Percentiles rank a stretch among this genome's conserved stretches.
Evolutionary conservation across 2,329 filamentous ascomycete genomes (phyloP).

Genomic region (Apiospora saccharicola): DNA sequence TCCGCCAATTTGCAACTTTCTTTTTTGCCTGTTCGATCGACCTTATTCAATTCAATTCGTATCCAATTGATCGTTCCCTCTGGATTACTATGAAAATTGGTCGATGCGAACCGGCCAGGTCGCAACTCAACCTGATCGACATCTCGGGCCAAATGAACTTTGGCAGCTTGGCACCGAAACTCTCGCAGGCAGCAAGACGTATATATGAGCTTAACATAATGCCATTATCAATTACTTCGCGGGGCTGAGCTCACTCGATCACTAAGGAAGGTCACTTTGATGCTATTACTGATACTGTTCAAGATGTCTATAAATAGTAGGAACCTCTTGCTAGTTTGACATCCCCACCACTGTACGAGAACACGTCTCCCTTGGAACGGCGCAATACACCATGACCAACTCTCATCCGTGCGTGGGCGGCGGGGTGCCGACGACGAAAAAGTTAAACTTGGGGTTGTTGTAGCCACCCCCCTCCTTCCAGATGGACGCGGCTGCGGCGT

Average conservation of each 20-base stretch:
- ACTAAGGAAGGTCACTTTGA: neutral
- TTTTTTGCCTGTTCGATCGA: too few relatives aligned
- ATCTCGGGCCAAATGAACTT: too few relatives aligned
- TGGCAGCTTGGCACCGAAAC: too few relatives aligned
- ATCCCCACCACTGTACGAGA: neutral
- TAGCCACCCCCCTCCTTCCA: slow-evolving; percentile 43
- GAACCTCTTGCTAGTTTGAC: neutral
- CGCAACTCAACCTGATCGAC: too few relatives aligned
- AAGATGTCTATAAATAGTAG: neutral
- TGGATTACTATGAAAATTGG: too few relatives aligned
- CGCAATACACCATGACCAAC: too few relatives aligned
- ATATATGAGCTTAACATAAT: neutral
- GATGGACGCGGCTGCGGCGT: slow-evolving; percentile 38
- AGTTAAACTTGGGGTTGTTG: slow-evolving; percentile 40
- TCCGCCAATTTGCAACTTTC: neutral
- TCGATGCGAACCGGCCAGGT: neutral
- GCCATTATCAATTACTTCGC: neutral
- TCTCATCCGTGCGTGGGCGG: slow-evolving; percentile 38
- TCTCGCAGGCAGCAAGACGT: neutral
- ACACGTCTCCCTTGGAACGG: neutral
- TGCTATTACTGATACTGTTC: neutral
- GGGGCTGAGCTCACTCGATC: neutral
- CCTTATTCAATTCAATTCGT: neutral
- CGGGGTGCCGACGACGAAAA: slow-evolving; percentile 34
- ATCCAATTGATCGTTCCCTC: neutral